Evolutionary conservation across 2,329 filamentous ascomycete genomes (phyloP).

Genomic region (Pseudophaeomoniella oleicola): DNA sequence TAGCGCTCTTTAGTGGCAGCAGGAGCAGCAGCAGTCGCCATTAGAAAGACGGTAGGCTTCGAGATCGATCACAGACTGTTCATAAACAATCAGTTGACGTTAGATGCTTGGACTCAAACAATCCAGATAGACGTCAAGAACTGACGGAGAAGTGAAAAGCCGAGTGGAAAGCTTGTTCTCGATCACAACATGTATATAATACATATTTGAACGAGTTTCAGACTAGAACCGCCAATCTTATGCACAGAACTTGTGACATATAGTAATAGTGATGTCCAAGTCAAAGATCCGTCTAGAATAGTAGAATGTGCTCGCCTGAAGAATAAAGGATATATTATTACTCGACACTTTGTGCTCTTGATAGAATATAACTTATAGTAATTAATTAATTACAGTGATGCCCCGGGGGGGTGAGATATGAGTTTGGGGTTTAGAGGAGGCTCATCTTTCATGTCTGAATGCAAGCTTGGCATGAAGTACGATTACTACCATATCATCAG

Average conservation of each 20-base stretch:
- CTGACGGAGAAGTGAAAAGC: not conserved
- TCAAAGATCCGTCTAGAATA: not conserved
- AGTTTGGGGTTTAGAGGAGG: not conserved
- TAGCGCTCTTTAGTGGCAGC: constrained; percentile 9
- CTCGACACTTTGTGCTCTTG: not conserved
- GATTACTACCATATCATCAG: not conserved
- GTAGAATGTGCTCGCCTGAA: not conserved
- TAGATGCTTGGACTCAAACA: not conserved
- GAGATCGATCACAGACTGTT: not conserved
- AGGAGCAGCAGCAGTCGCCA: constrained; percentile 3
- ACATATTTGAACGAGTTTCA: not conserved
- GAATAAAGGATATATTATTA: not conserved
- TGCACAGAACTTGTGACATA: not conserved
- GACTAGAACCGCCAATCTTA: not conserved
- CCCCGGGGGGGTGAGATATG: not conserved
- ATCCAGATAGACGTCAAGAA: not conserved
- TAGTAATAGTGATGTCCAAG: not conserved
- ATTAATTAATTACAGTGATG: no score
- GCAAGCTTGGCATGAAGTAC: not conserved
- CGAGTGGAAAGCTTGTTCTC: not conserved
- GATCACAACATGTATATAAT: not conserved
- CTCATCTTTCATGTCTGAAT: not conserved
- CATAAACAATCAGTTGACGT: not conserved
- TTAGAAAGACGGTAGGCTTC: not conserved
- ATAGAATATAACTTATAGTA: not conserved